Conservation (phyloP, 2,329 filamentous ascomycete species). For the Ceratocystis destructans region DNA sequence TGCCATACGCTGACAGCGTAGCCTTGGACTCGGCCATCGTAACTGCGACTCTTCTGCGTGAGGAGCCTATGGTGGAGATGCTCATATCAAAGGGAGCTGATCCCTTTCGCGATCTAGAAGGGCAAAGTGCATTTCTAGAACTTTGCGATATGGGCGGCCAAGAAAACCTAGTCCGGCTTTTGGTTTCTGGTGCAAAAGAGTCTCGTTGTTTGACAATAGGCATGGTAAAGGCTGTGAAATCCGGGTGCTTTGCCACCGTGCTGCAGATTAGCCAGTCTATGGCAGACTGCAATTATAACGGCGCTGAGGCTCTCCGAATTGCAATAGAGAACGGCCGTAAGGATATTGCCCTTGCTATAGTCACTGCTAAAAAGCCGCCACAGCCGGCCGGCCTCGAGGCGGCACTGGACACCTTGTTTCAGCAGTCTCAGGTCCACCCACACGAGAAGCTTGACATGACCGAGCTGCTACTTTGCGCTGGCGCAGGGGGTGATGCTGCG, state of each 20-base stretch:
- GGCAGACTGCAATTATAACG: constrained; percentile 40
- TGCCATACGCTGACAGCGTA: constrained; percentile 38
- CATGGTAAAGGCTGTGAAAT: constrained; percentile 38
- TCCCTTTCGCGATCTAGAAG: constrained; percentile 34
- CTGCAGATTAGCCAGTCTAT: constrained; percentile 37
- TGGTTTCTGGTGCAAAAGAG: constrained; percentile 37
- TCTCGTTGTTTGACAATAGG: constrained; percentile 34
- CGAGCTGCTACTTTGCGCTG: constrained; percentile 45
- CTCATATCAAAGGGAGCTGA: constrained; percentile 40
- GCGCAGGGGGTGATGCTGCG: constrained; percentile 39
- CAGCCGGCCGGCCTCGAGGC: constrained; percentile 34
- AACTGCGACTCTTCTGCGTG: constrained; percentile 34
- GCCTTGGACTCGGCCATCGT: constrained; percentile 39
- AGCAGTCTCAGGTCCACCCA: constrained; percentile 33
- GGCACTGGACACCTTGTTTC: constrained; percentile 36
- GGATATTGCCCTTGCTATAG: constrained; percentile 42
- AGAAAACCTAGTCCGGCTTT: constrained; percentile 33
- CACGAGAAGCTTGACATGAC: constrained; percentile 38
- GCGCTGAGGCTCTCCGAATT: constrained; percentile 38
- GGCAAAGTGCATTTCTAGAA: constrained; percentile 40
- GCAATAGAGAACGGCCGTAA: constrained; percentile 37
- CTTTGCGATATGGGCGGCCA: constrained; percentile 35
- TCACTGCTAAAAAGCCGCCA: constrained; percentile 41
- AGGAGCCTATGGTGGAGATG: constrained; percentile 33
- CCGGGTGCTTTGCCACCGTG: constrained; percentile 38